phyloP scores from a whole-genome alignment of 106 monocot species.

The Gastrodia elata region DNA sequence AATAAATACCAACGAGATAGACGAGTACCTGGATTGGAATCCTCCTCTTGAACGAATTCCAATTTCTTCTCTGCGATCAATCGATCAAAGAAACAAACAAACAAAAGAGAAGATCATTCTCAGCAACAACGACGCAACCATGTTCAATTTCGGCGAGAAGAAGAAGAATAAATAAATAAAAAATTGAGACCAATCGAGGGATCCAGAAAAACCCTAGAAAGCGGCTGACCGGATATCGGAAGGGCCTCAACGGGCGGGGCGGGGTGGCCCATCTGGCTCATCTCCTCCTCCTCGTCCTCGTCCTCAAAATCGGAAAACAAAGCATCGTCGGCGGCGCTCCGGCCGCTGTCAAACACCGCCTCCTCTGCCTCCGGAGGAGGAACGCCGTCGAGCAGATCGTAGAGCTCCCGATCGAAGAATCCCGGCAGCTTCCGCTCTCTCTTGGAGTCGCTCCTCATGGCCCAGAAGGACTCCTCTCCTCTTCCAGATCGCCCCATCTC shows the following conservation, averaged over 20 bases:
- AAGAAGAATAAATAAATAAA: neutral
- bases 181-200: too few relatives aligned
- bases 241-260: constrained; percentile 9
- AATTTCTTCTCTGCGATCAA: constrained; percentile 40
- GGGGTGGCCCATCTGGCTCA: constrained; percentile 21
- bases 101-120: neutral
- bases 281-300: constrained; percentile 19
- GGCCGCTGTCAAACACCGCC: constrained; percentile 46
- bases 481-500: constrained; percentile 27
- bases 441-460: constrained; percentile 62
- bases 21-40: constrained; percentile 26
- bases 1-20: neutral
- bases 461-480: constrained; percentile 55
- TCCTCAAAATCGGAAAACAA: constrained; percentile 51
- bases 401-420: constrained; percentile 78
- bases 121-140: neutral
- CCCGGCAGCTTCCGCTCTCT: constrained; percentile 67
- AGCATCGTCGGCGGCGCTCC: constrained; percentile 31
- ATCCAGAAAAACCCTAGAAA: neutral
- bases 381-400: constrained; percentile 48
- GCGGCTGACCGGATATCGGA: constrained; percentile 29
- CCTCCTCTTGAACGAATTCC: constrained; percentile 17
- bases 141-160: neutral
- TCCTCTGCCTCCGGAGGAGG: constrained; percentile 7
- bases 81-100: too few relatives aligned